phyloP scores from a whole-genome alignment of 345 rosid species.

The Syzygium oleosum region DNA sequence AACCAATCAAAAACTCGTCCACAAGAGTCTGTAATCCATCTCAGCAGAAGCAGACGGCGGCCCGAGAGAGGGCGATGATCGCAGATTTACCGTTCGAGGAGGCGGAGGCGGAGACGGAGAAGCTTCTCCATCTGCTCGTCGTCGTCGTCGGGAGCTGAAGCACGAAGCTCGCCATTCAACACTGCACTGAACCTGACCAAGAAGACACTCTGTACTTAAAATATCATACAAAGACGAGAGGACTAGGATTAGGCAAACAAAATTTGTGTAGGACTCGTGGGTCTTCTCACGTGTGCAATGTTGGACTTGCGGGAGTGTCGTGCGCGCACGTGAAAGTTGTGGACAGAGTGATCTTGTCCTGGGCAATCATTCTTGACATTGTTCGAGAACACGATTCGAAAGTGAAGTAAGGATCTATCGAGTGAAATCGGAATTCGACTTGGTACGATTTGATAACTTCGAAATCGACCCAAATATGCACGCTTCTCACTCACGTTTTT shows the following conservation, averaged over 20 bases:
- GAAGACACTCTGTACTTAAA: rapidly evolving
- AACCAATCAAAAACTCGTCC: neutral
- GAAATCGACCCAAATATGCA: neutral
- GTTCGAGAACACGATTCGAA: neutral
- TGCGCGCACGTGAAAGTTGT: neutral
- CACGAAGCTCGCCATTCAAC: conserved; percentile 49
- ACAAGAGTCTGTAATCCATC: neutral
- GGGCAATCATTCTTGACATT: neutral
- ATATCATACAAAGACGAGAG: neutral
- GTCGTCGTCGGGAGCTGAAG: conserved; percentile 26
- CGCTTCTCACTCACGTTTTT: neutral
- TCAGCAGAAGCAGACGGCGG: neutral
- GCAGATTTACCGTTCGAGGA: conserved; percentile 48
- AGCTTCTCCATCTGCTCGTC: conserved; percentile 17
- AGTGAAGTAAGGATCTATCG: rapidly evolving
- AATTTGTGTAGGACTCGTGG: no score
- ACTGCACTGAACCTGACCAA: neutral
- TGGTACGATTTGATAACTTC: neutral
- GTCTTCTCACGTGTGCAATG: neutral
- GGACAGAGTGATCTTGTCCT: neutral
- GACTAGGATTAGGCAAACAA: neutral
- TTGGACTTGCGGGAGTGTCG: neutral
- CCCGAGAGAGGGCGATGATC: neutral
- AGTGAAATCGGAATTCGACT: neutral
- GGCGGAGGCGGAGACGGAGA: conserved; percentile 56